Evolutionary conservation across 805 yeast species (phyloP).

Genomic region (Wickerhamiella sergipiensis): DNA sequence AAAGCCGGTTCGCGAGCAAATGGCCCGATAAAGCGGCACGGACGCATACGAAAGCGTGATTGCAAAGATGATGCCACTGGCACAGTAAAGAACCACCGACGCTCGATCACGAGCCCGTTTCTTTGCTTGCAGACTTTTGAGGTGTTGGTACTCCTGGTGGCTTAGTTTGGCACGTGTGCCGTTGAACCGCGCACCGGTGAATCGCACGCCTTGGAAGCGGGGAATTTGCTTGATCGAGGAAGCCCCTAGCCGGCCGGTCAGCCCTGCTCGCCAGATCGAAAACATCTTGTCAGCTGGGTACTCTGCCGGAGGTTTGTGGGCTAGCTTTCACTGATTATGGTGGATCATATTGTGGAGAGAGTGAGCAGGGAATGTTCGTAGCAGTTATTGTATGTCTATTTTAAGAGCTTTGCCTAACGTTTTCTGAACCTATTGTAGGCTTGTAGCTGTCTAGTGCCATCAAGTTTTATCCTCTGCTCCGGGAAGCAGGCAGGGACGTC

Average conservation of each 20-base stretch:
- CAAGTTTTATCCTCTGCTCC: too few species aligned
- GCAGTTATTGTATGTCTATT: too few species aligned
- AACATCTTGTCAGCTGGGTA: not conserved
- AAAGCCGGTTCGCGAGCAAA: conserved; percentile 91
- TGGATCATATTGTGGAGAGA: too few species aligned
- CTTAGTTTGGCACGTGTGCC: not conserved
- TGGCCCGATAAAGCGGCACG: conserved; percentile 81
- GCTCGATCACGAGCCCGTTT: conserved; percentile 8
- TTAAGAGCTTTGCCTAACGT: too few species aligned
- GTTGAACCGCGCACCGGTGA: not conserved
- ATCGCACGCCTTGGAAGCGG: too few species aligned
- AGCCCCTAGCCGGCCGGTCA: not conserved
- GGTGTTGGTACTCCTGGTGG: conserved; percentile 1
- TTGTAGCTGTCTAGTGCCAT: too few species aligned
- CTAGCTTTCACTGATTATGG: too few species aligned
- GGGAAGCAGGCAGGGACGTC: too few species aligned
- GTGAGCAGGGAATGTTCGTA: too few species aligned
- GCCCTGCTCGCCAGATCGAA: not conserved
- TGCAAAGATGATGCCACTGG: conserved; percentile 12
- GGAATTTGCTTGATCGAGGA: too few species aligned
- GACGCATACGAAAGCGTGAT: conserved; percentile 68
- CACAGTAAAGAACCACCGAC: conserved; percentile 16
- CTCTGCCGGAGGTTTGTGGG: too few species aligned
- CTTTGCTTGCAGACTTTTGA: conserved; percentile 1
- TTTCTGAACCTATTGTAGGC: too few species aligned